Evolutionary conservation across 2,329 filamentous ascomycete species (phyloP), one percentile per base, ranked within the genome.

Genomic region (Claviceps citrina): DNA sequence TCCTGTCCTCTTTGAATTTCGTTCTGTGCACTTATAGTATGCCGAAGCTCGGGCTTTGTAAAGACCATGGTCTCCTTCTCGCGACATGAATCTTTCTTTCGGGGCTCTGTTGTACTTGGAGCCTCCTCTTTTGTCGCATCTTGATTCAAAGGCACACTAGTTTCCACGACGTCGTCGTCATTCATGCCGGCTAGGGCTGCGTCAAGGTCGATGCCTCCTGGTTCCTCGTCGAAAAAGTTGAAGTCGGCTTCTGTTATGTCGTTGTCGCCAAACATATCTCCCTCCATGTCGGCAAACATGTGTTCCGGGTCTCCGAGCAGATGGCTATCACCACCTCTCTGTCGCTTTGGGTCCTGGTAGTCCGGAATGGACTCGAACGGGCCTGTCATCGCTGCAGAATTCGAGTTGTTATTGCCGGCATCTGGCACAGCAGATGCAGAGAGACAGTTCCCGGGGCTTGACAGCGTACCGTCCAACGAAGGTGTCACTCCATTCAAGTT

Each of bases 211-310:
- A 59, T 56, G 9, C 57, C 59, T 2, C 55, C 63, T 3, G 70
- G 65, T 20, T 70, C 61, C 44, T 81, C 77, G 50, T 89, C 82
- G 49, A 89, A 89, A 56, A 87, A 89, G 54, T 73, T 84, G 54
- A 89, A 89, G 52, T 91, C 84, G 5, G 76, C 82, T 49, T 91
- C 84, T 1, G 80, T 86, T n/a, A 89, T 68, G 47, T 77, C 73
- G 46, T 75, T 71, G n/a, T 77, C 73, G n/a, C 70, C 76, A 57
- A 84, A 84, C 48, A 80, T 72, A 47, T 84, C 78, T 7, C 71
- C 73, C 10, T 76, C 76, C 47, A 82, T 66, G 40, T 83, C 79
- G 16, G 71, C 78, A 51, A 84, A 83, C 5, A 84, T 62, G 49
- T 79, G 67, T 24, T 73, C 72, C 7, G 68, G 63, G 19, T 70